Evolutionary conservation across 2,329 filamentous ascomycete genomes (phyloP).

Genomic region (Cladosporium cucumerinum): DNA sequence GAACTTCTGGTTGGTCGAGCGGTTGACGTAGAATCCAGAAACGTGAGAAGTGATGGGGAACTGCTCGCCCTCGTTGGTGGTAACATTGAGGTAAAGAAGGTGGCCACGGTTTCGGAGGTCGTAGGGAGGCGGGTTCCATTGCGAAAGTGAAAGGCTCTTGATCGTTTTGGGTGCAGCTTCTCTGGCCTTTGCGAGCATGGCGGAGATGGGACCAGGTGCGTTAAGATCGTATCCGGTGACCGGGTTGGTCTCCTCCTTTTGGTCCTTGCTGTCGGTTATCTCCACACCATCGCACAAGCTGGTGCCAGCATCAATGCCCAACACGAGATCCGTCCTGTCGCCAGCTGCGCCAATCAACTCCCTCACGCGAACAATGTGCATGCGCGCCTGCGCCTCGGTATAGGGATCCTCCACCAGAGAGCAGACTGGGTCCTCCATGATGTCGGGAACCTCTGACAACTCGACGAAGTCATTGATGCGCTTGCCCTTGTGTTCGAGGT

Average conservation of each 20-base stretch:
- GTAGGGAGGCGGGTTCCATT: conserved; percentile 95
- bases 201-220: conserved; percentile 63
- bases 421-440: conserved; percentile 74
- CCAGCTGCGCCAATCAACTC: conserved; percentile 92
- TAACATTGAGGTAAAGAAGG: conserved; percentile 82
- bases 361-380: conserved; percentile 86
- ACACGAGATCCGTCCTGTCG: conserved; percentile 79
- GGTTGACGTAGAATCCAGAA: conserved; percentile 95
- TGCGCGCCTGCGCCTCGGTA: conserved; percentile 94
- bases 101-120: conserved; percentile 88
- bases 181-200: conserved; percentile 65
- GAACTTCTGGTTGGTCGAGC: conserved; percentile 91
- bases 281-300: conserved; percentile 80
- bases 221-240: conserved; percentile 75
- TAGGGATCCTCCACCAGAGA: conserved; percentile 89
- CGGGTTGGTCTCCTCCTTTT: conserved; percentile 36
- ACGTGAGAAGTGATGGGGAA: conserved; percentile 90
- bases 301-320: conserved; percentile 78
- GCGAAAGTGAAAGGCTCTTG: conserved; percentile 80
- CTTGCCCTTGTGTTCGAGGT: conserved; percentile 84
- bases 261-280: conserved; percentile 26
- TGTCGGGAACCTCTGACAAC: conserved; percentile 79
- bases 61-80: conserved; percentile 92
- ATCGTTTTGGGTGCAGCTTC: conserved; percentile 80
- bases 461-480: conserved; percentile 94